These are phyloP conservation scores for Trichoderma afroharzianum DNA, from an alignment of 2,329 filamentous ascomycete genomes.

Conservation along the genomic window DNA sequence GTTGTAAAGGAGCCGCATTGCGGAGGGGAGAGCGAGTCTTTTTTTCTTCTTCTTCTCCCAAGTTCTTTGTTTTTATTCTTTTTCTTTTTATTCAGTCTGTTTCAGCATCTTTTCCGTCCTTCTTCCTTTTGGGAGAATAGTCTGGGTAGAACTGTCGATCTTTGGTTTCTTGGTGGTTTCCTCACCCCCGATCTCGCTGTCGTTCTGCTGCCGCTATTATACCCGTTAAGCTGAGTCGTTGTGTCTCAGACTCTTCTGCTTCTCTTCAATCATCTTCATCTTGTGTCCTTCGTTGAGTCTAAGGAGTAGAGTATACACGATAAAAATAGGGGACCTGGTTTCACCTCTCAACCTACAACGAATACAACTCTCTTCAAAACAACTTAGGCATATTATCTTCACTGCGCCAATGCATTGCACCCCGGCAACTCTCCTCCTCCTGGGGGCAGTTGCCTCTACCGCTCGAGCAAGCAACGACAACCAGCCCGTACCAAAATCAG, in stretches of 20 bases:
- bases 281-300: neutral
- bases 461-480: slow-evolving; percentile 25
- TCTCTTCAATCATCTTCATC: neutral
- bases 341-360: neutral
- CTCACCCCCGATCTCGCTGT: neutral
- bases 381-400: neutral
- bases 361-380: neutral
- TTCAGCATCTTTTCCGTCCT: neutral
- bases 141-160: neutral
- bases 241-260: neutral
- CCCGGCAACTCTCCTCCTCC: slow-evolving; percentile 22
- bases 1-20: slow-evolving; percentile 1
- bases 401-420: slow-evolving; percentile 8
- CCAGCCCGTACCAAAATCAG: slow-evolving; percentile 20
- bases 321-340: neutral
- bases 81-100: neutral
- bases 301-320: neutral
- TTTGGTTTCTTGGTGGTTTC: neutral
- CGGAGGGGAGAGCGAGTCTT: neutral
- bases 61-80: neutral
- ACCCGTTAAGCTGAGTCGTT: neutral
- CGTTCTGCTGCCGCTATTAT: neutral
- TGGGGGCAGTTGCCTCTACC: slow-evolving; percentile 17
- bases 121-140: neutral
- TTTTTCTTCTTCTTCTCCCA: neutral